A percentile compares a stretch with the other conserved stretches of the same genome.
Evolutionary conservation across 768 basidiomycete species (phyloP).

Genomic region (Mrakia frigida): DNA sequence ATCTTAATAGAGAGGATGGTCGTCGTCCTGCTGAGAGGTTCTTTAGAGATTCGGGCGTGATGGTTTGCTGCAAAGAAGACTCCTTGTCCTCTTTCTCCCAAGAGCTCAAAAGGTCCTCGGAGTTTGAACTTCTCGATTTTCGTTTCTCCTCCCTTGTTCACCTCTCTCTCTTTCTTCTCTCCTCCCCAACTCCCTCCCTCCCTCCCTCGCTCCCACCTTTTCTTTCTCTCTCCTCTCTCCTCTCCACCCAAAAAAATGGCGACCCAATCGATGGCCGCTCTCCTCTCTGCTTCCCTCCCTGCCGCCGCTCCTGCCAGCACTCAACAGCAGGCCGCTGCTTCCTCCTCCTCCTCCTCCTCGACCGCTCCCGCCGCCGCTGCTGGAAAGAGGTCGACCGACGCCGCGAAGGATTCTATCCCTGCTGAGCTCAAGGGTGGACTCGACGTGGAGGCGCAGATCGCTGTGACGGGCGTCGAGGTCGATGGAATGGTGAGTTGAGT

Average conservation of each 20-base stretch:
- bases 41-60: too few relatives aligned
- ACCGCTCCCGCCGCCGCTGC: constrained; percentile 53
- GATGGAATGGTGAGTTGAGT: constrained; percentile 68
- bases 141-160: neutral
- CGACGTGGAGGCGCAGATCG: constrained; percentile 87
- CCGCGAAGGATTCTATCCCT: constrained; percentile 65
- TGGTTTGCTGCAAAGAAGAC: too few relatives aligned
- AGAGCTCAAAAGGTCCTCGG: too few relatives aligned
- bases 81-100: too few relatives aligned
- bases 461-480: constrained; percentile 70
- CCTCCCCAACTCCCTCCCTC: neutral
- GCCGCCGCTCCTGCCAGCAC: constrained; percentile 33
- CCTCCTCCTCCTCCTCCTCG: constrained; percentile 46
- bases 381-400: constrained; percentile 49
- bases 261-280: constrained; percentile 74
- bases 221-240: neutral
- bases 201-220: neutral
- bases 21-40: too few relatives aligned
- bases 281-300: constrained; percentile 67
- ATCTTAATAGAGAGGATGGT: too few relatives aligned
- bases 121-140: neutral
- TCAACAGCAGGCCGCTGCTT: constrained; percentile 28
- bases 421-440: constrained; percentile 87
- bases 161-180: neutral
- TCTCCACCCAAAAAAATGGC: constrained; percentile 26